Conservation (phyloP, 2,329 filamentous ascomycete genomes). For the Fusarium dimerum region DNA sequence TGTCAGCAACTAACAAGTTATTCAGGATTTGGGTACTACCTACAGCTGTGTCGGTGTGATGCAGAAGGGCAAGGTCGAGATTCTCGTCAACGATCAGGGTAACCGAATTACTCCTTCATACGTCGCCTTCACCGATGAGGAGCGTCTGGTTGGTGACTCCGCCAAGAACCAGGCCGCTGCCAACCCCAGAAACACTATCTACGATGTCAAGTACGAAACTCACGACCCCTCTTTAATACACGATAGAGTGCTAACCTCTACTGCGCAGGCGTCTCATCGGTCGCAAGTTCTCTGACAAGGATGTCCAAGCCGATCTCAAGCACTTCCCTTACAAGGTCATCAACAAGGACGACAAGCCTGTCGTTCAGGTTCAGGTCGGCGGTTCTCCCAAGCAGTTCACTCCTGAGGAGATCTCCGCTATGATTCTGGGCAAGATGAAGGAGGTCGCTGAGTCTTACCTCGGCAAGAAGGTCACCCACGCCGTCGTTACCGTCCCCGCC, state of each 20-base stretch:
- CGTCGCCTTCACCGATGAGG: conserved; percentile 95
- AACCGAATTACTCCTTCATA: conserved; percentile 96
- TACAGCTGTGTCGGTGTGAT: conserved; percentile 92
- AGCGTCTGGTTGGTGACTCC: conserved; percentile 94
- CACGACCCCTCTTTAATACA: neutral
- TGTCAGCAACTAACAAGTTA: conserved; percentile 11
- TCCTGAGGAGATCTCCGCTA: conserved; percentile 78
- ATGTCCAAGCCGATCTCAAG: conserved; percentile 92
- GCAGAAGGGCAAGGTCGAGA: conserved; percentile 93
- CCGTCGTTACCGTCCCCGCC: conserved; percentile 90
- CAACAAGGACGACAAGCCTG: conserved; percentile 86
- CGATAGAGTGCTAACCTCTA: conserved; percentile 19
- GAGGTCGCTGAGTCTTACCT: conserved; percentile 78
- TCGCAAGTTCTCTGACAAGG: conserved; percentile 79
- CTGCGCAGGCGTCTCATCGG: conserved; percentile 73
- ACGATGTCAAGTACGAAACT: conserved; percentile 78
- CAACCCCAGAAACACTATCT: conserved; percentile 77
- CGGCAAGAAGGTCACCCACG: conserved; percentile 81
- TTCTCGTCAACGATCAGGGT: conserved; percentile 94
- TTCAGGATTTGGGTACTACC: conserved; percentile 80
- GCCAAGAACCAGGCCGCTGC: conserved; percentile 92
- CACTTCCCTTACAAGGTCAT: conserved; percentile 97
- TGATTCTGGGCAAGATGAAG: conserved; percentile 85
- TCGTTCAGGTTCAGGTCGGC: conserved; percentile 72
- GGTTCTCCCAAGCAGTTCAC: conserved; percentile 71